Evolutionary conservation across 176 grass and related monocot species (phyloP).

Genomic region (Carex kokanica): DNA sequence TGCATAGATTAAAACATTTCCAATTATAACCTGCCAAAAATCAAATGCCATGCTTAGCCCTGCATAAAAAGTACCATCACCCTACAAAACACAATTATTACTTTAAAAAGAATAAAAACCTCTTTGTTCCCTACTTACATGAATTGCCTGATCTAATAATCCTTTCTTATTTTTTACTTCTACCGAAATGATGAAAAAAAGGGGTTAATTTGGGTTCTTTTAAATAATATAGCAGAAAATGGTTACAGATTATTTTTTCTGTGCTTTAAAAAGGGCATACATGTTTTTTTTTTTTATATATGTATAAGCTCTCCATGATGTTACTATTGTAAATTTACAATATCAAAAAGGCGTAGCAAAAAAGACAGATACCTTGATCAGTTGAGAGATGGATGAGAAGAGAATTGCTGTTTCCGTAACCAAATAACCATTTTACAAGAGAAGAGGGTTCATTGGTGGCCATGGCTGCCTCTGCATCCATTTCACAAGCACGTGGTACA

Average conservation of each 20-base stretch:
- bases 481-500: conserved; percentile 69
- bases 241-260: not conserved
- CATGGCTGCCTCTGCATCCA: conserved; percentile 62
- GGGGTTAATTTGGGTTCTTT: not conserved
- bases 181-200: not conserved
- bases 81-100: not conserved
- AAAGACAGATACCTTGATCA: conserved; percentile 59
- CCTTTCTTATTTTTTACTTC: not conserved
- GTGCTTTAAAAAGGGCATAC: not conserved
- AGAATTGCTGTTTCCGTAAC: conserved; percentile 35
- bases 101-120: not conserved
- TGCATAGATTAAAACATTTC: not conserved
- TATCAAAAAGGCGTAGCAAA: not conserved
- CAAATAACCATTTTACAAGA: conserved; percentile 56
- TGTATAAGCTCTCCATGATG: not conserved
- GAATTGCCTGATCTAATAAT: not conserved
- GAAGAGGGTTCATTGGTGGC: conserved; percentile 68
- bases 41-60: not conserved
- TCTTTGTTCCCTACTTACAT: not conserved
- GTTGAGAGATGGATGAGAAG: conserved; percentile 90
- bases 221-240: not conserved
- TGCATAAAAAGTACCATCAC: not conserved
- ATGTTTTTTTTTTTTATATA: not conserved
- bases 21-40: not conserved
- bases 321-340: not conserved